A percentile compares a stretch with the other conserved stretches of the same genome.
These are phyloP conservation scores for Leptographium flavum DNA, from an alignment of 2,329 filamentous ascomycete species.

Conservation along the genomic window DNA sequence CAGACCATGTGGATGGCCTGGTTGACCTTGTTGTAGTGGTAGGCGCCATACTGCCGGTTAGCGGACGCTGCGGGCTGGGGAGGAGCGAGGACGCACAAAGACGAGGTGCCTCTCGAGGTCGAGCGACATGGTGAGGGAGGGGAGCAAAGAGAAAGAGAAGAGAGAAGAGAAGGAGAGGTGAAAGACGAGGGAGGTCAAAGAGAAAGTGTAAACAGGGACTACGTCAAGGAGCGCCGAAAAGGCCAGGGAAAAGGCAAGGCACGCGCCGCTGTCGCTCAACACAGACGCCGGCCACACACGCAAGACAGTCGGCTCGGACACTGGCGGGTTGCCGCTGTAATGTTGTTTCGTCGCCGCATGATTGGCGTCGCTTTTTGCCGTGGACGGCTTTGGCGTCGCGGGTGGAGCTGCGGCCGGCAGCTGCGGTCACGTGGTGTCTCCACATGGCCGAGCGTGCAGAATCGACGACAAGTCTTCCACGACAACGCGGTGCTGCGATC, in stretches of 20 bases:
- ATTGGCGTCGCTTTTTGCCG: constrained; percentile 5
- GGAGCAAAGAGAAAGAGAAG: not conserved
- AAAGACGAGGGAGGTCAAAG: not conserved
- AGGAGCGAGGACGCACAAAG: constrained; percentile 42
- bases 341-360: not conserved
- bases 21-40: constrained; percentile 68
- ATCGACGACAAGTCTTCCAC: no score
- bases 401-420: no score
- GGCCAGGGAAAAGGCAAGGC: no score
- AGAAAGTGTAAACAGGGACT: no score
- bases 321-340: not conserved
- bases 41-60: constrained; percentile 61
- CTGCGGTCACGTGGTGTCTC: no score
- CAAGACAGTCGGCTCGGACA: not conserved
- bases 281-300: not conserved
- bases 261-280: no score
- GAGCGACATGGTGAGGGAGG: constrained; percentile 38
- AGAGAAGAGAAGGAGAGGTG: not conserved
- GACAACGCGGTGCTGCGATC: no score
- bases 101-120: constrained; percentile 70
- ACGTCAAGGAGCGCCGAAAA: no score
- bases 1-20: constrained; percentile 66
- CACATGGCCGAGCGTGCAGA: no score
- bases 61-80: not conserved
- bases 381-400: no score